Percentiles rank a stretch among this genome's conserved stretches.
These are phyloP conservation scores for Epichloe amarillans DNA, from an alignment of 2,329 filamentous ascomycete genomes.

Conservation along the genomic window DNA sequence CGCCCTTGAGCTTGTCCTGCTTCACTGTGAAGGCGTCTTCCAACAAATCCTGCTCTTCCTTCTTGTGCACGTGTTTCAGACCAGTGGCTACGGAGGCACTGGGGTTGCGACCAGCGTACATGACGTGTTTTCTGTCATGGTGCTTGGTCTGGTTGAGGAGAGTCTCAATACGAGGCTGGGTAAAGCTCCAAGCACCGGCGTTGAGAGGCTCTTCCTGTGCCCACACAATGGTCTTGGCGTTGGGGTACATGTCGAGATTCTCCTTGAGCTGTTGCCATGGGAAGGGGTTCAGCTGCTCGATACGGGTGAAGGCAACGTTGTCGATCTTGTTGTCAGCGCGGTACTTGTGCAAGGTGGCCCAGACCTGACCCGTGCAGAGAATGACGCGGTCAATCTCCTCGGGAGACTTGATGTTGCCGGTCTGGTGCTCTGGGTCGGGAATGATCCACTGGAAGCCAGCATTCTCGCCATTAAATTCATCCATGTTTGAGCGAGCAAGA, in stretches of 20 bases:
- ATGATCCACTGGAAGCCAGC: conserved; percentile 97
- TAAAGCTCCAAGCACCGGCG: conserved; percentile 91
- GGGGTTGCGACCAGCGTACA: conserved; percentile 90
- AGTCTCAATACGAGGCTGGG: conserved; percentile 95
- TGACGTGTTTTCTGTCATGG: conserved; percentile 88
- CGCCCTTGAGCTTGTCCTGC: conserved; percentile 58
- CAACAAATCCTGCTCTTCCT: conserved; percentile 82
- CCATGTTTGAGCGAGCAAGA: conserved; percentile 73
- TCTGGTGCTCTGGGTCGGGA: conserved; percentile 71
- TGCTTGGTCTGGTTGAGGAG: conserved; percentile 84
- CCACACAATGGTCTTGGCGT: conserved; percentile 96
- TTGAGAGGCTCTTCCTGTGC: conserved; percentile 96
- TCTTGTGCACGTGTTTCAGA: conserved; percentile 73
- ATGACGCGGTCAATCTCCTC: conserved; percentile 91
- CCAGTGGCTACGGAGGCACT: conserved; percentile 91
- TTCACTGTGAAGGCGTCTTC: conserved; percentile 49
- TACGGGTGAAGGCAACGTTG: conserved; percentile 83
- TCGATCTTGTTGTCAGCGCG: conserved; percentile 75
- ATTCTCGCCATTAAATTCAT: conserved; percentile 72
- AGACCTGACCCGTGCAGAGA: conserved; percentile 90
- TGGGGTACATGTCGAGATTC: conserved; percentile 93
- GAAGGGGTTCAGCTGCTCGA: conserved; percentile 98
- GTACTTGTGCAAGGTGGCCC: conserved; percentile 79
- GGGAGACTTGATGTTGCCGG: conserved; percentile 57
- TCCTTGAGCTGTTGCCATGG: conserved; percentile 94